Percentiles rank a stretch among this genome's conserved stretches.
Conservation (phyloP, 495 filamentous ascomycete species). For the Aspergillus conjunctus region DNA sequence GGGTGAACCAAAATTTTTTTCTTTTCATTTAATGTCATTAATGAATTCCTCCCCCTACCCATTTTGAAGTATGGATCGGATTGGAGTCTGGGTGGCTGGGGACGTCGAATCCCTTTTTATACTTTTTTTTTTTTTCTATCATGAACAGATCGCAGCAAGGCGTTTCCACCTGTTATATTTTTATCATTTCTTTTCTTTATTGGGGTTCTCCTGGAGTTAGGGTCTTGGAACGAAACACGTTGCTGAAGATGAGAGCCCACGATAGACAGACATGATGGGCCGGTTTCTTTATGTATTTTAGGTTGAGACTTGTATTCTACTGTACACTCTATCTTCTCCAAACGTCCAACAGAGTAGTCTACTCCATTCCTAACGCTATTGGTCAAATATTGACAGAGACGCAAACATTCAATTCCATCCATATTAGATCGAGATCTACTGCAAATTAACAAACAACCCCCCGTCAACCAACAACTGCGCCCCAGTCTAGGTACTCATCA, state of each 20-base stretch:
- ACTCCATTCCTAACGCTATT: too few relatives aligned
- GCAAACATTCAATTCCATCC: background rate
- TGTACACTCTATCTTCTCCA: slow-evolving; percentile 8
- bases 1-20: slow-evolving; percentile 35
- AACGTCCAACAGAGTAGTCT: too few relatives aligned
- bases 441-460: slow-evolving; percentile 70
- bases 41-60: background rate
- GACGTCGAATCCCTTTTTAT: background rate
- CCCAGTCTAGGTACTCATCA: slow-evolving; percentile 57
- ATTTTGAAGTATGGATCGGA: background rate
- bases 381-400: background rate
- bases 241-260: background rate
- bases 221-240: background rate
- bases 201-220: slow-evolving; percentile 1
- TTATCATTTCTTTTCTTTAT: background rate
- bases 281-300: background rate
- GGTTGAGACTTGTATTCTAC: background rate
- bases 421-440: slow-evolving; percentile 38
- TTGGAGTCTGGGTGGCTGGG: background rate
- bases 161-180: background rate
- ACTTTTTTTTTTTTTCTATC: background rate
- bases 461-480: slow-evolving; percentile 87
- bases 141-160: slow-evolving; percentile 1
- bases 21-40: background rate
- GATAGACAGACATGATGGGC: background rate